phyloP scores from a whole-genome alignment of 805 yeast genomes.

The Martiniozyma abietophila region DNA sequence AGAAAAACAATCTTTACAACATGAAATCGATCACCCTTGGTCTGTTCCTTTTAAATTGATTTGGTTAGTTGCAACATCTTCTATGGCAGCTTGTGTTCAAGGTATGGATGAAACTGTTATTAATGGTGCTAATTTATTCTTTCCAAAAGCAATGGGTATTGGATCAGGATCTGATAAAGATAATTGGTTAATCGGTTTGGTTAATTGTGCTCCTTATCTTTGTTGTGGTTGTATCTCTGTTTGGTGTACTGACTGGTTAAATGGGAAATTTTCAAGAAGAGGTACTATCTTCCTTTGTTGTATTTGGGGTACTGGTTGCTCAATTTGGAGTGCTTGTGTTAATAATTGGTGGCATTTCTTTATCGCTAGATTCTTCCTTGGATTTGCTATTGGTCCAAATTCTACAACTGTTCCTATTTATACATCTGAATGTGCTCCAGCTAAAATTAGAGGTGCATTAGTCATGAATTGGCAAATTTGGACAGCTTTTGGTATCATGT shows the following conservation, averaged over 20 bases:
- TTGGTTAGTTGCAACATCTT: slow-evolving; percentile 53
- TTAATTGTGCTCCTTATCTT: slow-evolving; percentile 63
- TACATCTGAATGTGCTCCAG: slow-evolving; percentile 59
- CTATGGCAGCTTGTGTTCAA: slow-evolving; percentile 70
- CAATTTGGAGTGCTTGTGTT: slow-evolving; percentile 60
- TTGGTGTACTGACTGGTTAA: slow-evolving; percentile 54
- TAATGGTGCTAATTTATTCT: slow-evolving; percentile 60
- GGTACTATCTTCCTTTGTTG: slow-evolving; percentile 60
- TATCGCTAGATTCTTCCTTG: slow-evolving; percentile 53
- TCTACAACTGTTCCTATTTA: slow-evolving; percentile 65
- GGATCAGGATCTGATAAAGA: slow-evolving; percentile 35
- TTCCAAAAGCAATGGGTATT: slow-evolving; percentile 47
- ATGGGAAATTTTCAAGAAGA: slow-evolving; percentile 49
- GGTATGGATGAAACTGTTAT: slow-evolving; percentile 75
- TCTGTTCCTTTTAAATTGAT: slow-evolving; percentile 36
- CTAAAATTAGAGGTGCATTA: slow-evolving; percentile 51
- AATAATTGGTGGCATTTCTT: slow-evolving; percentile 60
- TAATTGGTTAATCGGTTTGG: slow-evolving; percentile 51
- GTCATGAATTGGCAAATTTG: slow-evolving; percentile 70
- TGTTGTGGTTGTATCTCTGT: slow-evolving; percentile 52
- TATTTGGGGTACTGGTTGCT: slow-evolving; percentile 45
- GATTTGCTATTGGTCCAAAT: slow-evolving; percentile 63
- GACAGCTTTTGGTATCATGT: slow-evolving; percentile 66
- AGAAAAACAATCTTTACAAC: slow-evolving; percentile 41
- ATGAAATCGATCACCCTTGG: slow-evolving; percentile 39